Evolutionary conservation across 306 rosid genomes (phyloP), one percentile per base, ranked within the genome.

Genomic region (Sindora glabra): DNA sequence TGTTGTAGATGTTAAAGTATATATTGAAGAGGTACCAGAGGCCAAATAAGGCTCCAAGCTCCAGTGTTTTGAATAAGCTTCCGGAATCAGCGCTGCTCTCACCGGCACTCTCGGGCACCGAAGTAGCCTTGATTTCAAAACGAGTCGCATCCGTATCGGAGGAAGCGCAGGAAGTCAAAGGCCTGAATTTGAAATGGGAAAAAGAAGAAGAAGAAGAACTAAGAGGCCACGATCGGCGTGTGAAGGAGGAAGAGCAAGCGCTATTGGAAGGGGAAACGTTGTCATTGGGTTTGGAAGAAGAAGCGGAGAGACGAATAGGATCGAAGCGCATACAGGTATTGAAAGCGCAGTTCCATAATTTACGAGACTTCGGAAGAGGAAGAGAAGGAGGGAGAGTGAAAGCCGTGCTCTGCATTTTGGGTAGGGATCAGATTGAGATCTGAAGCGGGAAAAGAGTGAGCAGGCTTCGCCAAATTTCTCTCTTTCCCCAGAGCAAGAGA

Each of bases 1-100:
- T 94, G 75, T 89, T 94, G 71, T 84, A 94, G 67, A 94, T 89
- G 45, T 94, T 94, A 62, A 94, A 94, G 73, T 84, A 94, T 62
- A 94, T 94, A 72, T 89, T 94, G 73, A 94, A 89, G 64, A 81
- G 49, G 65, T 68, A 78, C 99, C 99, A 94, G 8, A 94, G 69
- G 10, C 86, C 88, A 56, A 94, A 84, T 63, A 94, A 64, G 32
- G 65, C 40, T 0, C 90, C 99, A 0, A 86, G 89, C 76, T 78
- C 89, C 9, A 94, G 60, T 15, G 90, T 79, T 44, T 75, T 82
- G 42, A 4, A 11, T 6, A 67, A 19, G 73, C 33, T 51, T 10
- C 39, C 48, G 17, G 78, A 47, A 14, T 48, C 58, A 12, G 67
- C 13, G 4, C 57, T 62, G 42, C 22, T 50, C 29, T 81, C 84